Conservation (phyloP, 1,284 basidiomycete genomes). For the Wolfiporia cocos region DNA sequence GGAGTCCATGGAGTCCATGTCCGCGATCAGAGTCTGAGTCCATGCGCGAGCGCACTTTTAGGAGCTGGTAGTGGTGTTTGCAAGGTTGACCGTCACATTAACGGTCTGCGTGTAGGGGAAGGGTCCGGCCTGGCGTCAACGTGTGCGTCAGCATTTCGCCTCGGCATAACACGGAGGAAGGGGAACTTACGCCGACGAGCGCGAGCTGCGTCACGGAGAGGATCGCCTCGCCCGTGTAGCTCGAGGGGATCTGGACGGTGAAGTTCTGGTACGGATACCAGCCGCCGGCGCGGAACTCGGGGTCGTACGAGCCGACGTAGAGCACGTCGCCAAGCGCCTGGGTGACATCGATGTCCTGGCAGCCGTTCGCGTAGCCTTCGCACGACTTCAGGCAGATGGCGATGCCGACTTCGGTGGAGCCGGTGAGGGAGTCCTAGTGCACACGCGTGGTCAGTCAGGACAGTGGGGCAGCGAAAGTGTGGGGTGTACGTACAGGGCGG, state of each 20-base stretch:
- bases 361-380: constrained; percentile 13
- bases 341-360: constrained; percentile 24
- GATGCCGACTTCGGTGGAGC: constrained; percentile 36
- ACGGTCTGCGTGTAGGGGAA: constrained; percentile 3
- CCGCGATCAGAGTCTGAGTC: too few species aligned
- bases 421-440: constrained; percentile 30
- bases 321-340: constrained; percentile 35
- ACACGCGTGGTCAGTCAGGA: background rate
- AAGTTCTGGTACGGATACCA: constrained; percentile 42
- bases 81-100: constrained; percentile 7
- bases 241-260: constrained; percentile 37
- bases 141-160: background rate
- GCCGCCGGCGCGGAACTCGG: constrained; percentile 23
- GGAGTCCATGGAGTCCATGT: too few species aligned
- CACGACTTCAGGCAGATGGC: constrained; percentile 37
- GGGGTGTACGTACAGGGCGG: constrained; percentile 33
- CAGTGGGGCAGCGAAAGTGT: background rate
- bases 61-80: background rate
- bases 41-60: too few species aligned
- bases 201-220: constrained; percentile 37
- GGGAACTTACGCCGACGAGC: constrained; percentile 40
- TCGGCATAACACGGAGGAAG: background rate
- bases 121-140: constrained; percentile 5
- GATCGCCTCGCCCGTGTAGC: constrained; percentile 24
- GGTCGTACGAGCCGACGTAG: constrained; percentile 39